phyloP scores from a whole-genome alignment of 768 basidiomycete genomes.

The Mrakia hoshinonis region DNA sequence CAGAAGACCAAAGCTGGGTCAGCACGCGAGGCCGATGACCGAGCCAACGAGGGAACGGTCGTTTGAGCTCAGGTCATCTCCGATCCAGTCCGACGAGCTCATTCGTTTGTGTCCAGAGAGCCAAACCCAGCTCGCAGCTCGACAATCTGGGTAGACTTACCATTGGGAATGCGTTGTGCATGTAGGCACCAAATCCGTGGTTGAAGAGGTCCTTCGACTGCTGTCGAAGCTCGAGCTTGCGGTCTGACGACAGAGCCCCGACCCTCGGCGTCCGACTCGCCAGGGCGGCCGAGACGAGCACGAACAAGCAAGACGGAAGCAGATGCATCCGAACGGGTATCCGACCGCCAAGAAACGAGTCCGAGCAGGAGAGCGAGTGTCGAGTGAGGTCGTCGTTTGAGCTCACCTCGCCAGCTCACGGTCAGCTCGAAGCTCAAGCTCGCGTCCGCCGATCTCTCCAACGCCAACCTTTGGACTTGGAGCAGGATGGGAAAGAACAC shows the following conservation, averaged over 20 bases:
- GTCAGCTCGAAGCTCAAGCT: neutral
- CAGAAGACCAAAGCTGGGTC: neutral
- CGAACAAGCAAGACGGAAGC: neutral
- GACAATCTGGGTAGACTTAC: neutral
- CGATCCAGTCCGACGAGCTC: neutral
- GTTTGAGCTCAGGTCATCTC: neutral
- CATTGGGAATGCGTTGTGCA: conserved; percentile 25
- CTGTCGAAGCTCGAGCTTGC: conserved; percentile 18
- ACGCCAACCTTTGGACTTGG: neutral
- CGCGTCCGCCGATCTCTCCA: too few relatives aligned
- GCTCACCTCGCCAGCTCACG: neutral
- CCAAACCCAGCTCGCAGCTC: neutral
- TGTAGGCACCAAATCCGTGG: conserved; percentile 22
- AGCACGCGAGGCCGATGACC: too few relatives aligned
- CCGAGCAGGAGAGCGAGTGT: too few relatives aligned
- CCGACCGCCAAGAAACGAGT: too few relatives aligned
- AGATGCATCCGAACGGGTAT: neutral
- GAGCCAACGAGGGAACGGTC: neutral
- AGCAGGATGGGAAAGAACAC: neutral
- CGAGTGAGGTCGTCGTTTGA: too few relatives aligned
- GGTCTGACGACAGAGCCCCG: neutral
- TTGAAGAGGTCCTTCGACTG: conserved; percentile 11
- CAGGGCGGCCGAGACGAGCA: neutral
- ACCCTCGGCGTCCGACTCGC: neutral
- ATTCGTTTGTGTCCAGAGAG: neutral